Evolutionary conservation across 2,329 filamentous ascomycete species (phyloP), one percentile per base, ranked within the genome.

Genomic region (Aspergillus tanneri): DNA sequence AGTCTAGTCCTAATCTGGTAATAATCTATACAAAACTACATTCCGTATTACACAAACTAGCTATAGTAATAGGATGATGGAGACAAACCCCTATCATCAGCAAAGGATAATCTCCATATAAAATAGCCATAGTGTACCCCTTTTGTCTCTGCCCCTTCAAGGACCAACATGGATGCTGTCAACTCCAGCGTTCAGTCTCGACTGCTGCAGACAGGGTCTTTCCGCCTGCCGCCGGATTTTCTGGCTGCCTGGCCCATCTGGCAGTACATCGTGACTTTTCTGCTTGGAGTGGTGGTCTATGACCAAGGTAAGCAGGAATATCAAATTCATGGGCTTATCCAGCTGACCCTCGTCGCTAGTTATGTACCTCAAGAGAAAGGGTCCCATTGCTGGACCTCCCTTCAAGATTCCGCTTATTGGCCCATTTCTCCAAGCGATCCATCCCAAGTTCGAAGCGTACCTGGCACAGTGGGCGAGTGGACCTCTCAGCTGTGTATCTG

Each of bases 401-500:
- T 84, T 79, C 74, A 90, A 90, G 68, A 75, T 83, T 42, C 86
- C 86, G 24, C 87, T 90, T 61, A 87, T 95, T 64, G 90, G 90
- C 4, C 90, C 90, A 6, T 96, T 96, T 67, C 77, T 95, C 46
- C 78, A 95, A 66, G 92, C 88, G 19, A 75, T 96, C 55, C 82
- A 95, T 68, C 90, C 90, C 37, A 88, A 88, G 62, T 95, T 95
- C 64, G 84, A 87, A 44, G 80, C 87, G 58, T 96, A 96, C 72
- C 78, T 89, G 62, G 83, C 77, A 50, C 93, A 96, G 76, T 96
- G 90, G 90, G 68, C 78, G 54, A 93, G 88, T 65, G 90, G 88
- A n/a, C 84, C 86, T 40, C 78, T 96, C 50, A 95, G 89, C 76
- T 96, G 90, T 65, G 90, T 96, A 52, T 95, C 90, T 2, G 87